These are phyloP conservation scores for Backusella sp. DNA, from an alignment of 192 early-diverging fungal species.

Conservation along the genomic window DNA sequence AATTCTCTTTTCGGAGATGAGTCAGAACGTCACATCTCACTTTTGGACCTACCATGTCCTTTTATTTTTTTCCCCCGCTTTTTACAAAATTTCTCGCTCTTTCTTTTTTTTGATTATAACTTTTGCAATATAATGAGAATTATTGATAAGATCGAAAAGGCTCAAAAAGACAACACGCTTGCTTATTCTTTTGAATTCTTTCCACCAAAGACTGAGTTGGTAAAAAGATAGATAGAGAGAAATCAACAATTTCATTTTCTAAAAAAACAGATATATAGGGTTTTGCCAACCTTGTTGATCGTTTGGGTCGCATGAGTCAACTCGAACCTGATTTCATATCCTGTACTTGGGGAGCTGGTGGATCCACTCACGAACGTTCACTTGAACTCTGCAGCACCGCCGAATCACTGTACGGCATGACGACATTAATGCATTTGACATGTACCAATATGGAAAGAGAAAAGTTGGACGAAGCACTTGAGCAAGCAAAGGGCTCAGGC, in stretches of 20 bases:
- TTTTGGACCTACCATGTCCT: background rate
- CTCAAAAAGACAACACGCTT: conserved; percentile 57
- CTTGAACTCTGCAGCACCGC: conserved; percentile 69
- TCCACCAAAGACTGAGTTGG: conserved; percentile 89
- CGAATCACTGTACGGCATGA: conserved; percentile 74
- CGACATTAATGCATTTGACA: conserved; percentile 84
- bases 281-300: conserved; percentile 79
- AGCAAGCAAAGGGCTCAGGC: conserved; percentile 55
- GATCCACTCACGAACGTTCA: conserved; percentile 71
- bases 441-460: conserved; percentile 88
- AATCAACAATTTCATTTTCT: background rate
- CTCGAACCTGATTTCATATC: conserved; percentile 77
- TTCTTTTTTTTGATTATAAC: background rate
- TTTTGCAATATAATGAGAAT: conserved; percentile 57
- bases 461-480: conserved; percentile 72
- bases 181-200: conserved; percentile 96
- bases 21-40: conserved; percentile 3
- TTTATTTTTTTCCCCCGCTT: conserved; percentile 7
- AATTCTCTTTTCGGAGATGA: conserved; percentile 5
- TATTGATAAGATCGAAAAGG: conserved; percentile 66
- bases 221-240: conserved; percentile 17
- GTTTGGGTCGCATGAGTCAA: conserved; percentile 76
- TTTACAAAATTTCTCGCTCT: background rate
- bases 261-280: conserved; percentile 48
- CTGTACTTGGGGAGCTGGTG: conserved; percentile 87